Percentiles rank a stretch among this genome's conserved stretches.
Conservation (phyloP, 805 yeast genomes). For the Myxozyma vanderwaltii region DNA sequence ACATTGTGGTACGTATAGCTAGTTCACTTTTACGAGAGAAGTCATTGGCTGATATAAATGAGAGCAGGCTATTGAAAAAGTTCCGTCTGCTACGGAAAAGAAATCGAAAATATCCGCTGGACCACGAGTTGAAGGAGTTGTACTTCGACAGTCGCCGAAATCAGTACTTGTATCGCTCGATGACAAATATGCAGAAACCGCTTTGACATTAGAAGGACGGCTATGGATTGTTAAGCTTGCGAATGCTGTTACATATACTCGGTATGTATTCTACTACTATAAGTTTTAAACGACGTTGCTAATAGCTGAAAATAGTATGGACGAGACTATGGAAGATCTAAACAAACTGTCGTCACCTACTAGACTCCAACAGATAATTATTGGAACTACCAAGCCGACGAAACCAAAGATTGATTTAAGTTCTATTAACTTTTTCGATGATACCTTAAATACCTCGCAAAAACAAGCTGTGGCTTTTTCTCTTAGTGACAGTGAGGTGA, state of each 20-base stretch:
- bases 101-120: conserved; percentile 6
- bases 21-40: too few relatives aligned
- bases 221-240: conserved; percentile 69
- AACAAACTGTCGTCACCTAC: conserved; percentile 49
- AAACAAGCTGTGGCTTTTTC: conserved; percentile 70
- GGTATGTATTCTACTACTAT: conserved; percentile 35
- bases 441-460: conserved; percentile 67
- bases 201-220: conserved; percentile 51
- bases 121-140: conserved; percentile 60
- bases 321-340: conserved; percentile 62
- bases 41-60: too few relatives aligned
- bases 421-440: conserved; percentile 46
- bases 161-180: conserved; percentile 62
- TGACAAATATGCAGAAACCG: conserved; percentile 56
- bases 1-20: conserved; percentile 33
- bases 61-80: conserved; percentile 13
- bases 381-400: conserved; percentile 49
- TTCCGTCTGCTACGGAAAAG: conserved; percentile 26
- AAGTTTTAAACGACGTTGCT: neutral
- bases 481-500: conserved; percentile 49
- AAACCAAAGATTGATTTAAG: neutral
- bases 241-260: conserved; percentile 44
- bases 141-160: conserved; percentile 54
- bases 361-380: conserved; percentile 49
- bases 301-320: conserved; percentile 48